Percentiles rank a stretch among this genome's conserved stretches.
Conservation (phyloP, 257 asterid species). For the Forsythia suspensa region DNA sequence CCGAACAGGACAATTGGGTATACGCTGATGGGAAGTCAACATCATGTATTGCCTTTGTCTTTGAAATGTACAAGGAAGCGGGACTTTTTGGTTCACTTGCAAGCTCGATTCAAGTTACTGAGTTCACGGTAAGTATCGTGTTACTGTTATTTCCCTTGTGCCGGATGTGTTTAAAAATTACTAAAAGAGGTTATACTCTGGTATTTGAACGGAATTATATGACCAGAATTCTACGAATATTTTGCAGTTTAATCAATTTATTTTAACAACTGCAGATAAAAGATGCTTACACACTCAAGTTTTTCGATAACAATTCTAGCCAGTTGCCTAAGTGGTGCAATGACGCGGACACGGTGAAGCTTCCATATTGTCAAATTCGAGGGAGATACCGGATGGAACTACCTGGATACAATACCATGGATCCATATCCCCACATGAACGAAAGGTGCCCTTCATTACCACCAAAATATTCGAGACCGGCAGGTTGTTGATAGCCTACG, state of each 20-base stretch:
- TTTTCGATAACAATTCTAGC: constrained; percentile 69
- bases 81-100: constrained; percentile 79
- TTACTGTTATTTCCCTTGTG: neutral
- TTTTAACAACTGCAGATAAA: constrained; percentile 62
- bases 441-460: constrained; percentile 90
- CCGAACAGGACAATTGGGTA: constrained; percentile 88
- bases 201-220: neutral
- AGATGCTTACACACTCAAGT: constrained; percentile 77
- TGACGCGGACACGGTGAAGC: constrained; percentile 71
- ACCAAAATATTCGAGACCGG: constrained; percentile 62
- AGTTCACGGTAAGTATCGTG: constrained; percentile 74
- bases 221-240: neutral
- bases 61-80: constrained; percentile 86
- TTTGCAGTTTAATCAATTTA: neutral
- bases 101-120: constrained; percentile 78
- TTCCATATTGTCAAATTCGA: constrained; percentile 81
- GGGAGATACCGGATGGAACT: constrained; percentile 84
- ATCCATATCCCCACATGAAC: constrained; percentile 78
- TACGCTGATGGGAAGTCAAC: constrained; percentile 84
- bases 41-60: constrained; percentile 89
- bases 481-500: constrained; percentile 55
- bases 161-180: neutral
- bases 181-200: neutral
- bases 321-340: constrained; percentile 94
- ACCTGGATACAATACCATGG: constrained; percentile 75